A percentile compares a stretch with the other conserved stretches of the same genome.
Conservation (phyloP, 2,329 filamentous ascomycete genomes). For the Sporothrix inflata region DNA sequence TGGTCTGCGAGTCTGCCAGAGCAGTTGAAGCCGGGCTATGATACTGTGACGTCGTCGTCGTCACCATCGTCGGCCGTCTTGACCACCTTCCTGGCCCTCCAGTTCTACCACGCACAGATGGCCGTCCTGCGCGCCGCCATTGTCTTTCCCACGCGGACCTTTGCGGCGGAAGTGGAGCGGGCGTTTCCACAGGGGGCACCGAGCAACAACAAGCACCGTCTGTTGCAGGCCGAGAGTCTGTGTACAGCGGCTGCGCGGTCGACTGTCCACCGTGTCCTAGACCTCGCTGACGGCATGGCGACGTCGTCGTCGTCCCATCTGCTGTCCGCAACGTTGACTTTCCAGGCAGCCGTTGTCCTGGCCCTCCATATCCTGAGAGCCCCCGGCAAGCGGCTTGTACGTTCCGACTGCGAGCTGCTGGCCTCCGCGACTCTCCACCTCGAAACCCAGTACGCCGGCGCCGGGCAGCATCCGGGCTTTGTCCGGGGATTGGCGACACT, state of each 20-base stretch:
- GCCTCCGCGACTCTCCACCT: background rate
- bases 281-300: background rate
- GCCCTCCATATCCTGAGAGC: background rate
- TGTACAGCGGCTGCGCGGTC: background rate
- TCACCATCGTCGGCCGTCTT: background rate
- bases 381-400: background rate
- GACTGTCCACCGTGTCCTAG: background rate
- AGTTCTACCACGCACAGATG: background rate
- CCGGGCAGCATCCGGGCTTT: background rate
- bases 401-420: background rate
- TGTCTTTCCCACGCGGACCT: background rate
- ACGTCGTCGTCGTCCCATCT: background rate
- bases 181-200: background rate
- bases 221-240: background rate
- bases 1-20: background rate
- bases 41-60: background rate
- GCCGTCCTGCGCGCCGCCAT: background rate
- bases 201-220: background rate
- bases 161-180: background rate
- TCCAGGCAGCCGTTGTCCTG: background rate
- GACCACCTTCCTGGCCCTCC: background rate
- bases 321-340: background rate
- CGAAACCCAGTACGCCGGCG: background rate
- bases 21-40: background rate
- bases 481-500: background rate